Base-by-base conservation (phyloP, 176 grass and related monocot genomes). In the Thalia dealbata region DNA sequence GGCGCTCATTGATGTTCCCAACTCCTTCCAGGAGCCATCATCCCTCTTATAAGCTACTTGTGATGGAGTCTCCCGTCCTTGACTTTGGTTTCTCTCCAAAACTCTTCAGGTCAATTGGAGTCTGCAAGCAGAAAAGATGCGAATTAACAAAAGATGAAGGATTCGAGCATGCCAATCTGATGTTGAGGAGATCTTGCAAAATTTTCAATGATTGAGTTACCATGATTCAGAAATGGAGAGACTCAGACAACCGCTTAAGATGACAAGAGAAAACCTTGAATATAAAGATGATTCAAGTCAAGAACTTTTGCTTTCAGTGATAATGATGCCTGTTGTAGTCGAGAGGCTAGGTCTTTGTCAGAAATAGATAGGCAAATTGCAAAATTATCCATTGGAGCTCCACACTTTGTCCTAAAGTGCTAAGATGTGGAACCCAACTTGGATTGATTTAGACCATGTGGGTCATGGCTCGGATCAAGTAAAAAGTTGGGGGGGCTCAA, bases 1-100 rank as follows among this genome's bases (percentile, higher is more conserved):
- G 24, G 70, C 70, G 51, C 50, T 72, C 70, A 72, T 72, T 46
- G 50, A 54, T 72, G 70, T 18, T 28, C 48, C 50, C 13, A 30
- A 52, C 22, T 52, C 26, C 70, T 25, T 72, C 45, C 42, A 44
- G 11, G 26, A 28, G n/a, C 22, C 45, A 27, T 70, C 65, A 7
- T 45, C 44, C 21, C 46, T 23, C 11, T 50, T 22, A 68, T 15
- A 44, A 68, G 19, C 35, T 58, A 58, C 19, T n/a, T 58, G 15
- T 58, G 54, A n/a, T 58, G 54, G 54, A n/a, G 1, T 58, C 54
- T 58, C 54, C 5, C n/a, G 19, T n/a, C 18, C 54, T 58, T 58
- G 54, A n/a, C 54, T 58, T 58, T 58, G 18, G 54, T 58, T 5
- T n/a, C 54, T 58, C 54, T 19, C 54, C 54, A 58, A 58, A 58